Percentiles rank a stretch among this genome's conserved stretches.
Conservation (phyloP, 352 stramenopile species). For the Blastocystis sp. region DNA sequence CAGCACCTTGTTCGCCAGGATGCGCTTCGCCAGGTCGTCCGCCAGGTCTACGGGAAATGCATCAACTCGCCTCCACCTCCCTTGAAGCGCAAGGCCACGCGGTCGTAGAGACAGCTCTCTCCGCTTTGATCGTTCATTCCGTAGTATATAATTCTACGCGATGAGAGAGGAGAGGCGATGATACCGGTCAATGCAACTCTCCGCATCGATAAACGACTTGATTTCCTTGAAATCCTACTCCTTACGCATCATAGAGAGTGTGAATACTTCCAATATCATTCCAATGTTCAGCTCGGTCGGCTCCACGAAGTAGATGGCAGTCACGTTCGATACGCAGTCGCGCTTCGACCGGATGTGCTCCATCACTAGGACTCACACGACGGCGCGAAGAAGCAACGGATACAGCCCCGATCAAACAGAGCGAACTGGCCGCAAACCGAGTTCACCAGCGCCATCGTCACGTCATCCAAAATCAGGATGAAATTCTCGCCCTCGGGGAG, state of each 20-base stretch:
- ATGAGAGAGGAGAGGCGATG: background rate
- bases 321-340: constrained; percentile 12
- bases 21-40: constrained; percentile 4
- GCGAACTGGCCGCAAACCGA: constrained; percentile 47
- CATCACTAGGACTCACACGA: background rate
- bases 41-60: background rate
- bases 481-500: constrained; percentile 38
- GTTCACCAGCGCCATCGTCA: constrained; percentile 38
- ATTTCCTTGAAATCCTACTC: constrained; percentile 38
- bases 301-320: constrained; percentile 49
- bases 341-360: constrained; percentile 41
- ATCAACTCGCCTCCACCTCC: background rate
- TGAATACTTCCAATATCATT: constrained; percentile 34
- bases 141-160: constrained; percentile 38
- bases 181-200: constrained; percentile 53
- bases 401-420: constrained; percentile 30
- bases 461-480: constrained; percentile 45
- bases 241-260: background rate
- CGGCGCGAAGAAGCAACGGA: background rate
- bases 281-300: constrained; percentile 5
- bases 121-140: constrained; percentile 45
- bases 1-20: constrained; percentile 25
- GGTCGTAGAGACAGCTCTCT: constrained; percentile 35
- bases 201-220: constrained; percentile 53
- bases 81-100: constrained; percentile 34